A percentile compares a stretch with the other conserved stretches of the same genome.
These are phyloP conservation scores for Cryptomeria japonica DNA, from an alignment of 75 land plant species.

Conservation along the genomic window DNA sequence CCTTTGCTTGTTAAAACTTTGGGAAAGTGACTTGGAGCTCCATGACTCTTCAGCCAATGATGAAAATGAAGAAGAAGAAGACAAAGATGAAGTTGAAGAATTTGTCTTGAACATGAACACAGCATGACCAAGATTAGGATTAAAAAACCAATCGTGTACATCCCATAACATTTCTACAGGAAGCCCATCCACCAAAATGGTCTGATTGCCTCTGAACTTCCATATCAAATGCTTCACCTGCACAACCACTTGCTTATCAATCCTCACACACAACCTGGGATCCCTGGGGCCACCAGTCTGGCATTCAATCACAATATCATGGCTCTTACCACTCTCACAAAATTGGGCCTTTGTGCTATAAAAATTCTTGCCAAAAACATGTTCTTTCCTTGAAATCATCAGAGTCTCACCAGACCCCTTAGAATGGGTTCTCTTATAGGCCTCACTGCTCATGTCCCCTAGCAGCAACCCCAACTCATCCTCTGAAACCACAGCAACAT, in stretches of 20 bases:
- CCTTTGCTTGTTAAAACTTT: neutral
- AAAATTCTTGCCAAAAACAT: slow-evolving; percentile 49
- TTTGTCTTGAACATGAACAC: slow-evolving; percentile 60
- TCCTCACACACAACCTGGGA: slow-evolving; percentile 52
- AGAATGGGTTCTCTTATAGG: slow-evolving; percentile 27
- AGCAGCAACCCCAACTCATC: slow-evolving; percentile 48
- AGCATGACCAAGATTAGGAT: slow-evolving; percentile 37
- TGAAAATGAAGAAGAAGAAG: neutral
- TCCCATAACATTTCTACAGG: slow-evolving; percentile 93
- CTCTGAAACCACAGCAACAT: slow-evolving; percentile 57
- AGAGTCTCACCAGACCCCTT: slow-evolving; percentile 27
- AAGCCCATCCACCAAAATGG: slow-evolving; percentile 67
- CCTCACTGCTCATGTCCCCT: slow-evolving; percentile 55
- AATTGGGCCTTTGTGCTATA: slow-evolving; percentile 70
- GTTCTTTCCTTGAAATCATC: slow-evolving; percentile 56
- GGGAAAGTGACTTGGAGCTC: slow-evolving; percentile 20
- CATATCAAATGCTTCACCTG: slow-evolving; percentile 75
- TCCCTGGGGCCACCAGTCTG: slow-evolving; percentile 35
- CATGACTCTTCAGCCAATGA: neutral
- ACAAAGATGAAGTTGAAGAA: neutral
- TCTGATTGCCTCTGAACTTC: slow-evolving; percentile 92
- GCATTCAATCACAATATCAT: slow-evolving; percentile 74
- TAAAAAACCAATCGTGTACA: slow-evolving; percentile 86
- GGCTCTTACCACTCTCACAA: slow-evolving; percentile 49
- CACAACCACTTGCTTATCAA: slow-evolving; percentile 74